These are phyloP conservation scores for Macrophomina tecta DNA, from an alignment of 2,329 filamentous ascomycete genomes.

Conservation along the genomic window DNA sequence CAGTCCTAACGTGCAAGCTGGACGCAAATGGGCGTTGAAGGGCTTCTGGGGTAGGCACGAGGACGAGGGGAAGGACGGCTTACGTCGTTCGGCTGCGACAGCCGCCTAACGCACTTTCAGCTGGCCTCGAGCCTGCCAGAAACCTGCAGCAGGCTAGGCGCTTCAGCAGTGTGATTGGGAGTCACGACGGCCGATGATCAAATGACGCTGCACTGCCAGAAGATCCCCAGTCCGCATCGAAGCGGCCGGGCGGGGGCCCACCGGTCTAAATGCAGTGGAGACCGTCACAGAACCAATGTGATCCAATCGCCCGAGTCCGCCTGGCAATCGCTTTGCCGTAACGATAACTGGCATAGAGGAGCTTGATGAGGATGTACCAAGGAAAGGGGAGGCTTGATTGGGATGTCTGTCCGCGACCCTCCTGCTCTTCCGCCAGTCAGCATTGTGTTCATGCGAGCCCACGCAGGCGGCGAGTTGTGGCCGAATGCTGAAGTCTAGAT, in stretches of 20 bases:
- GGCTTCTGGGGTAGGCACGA: background rate
- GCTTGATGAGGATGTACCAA: conserved; percentile 9
- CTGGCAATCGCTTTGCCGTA: conserved; percentile 5
- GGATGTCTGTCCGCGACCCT: background rate
- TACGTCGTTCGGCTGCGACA: background rate
- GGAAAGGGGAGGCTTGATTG: conserved; percentile 4
- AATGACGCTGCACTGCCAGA: conserved; percentile 23
- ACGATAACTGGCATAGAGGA: background rate
- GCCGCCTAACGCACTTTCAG: conserved; percentile 18
- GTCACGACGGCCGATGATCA: conserved; percentile 19
- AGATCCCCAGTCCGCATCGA: conserved; percentile 21
- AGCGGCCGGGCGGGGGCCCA: conserved; percentile 23
- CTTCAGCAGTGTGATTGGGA: conserved; percentile 24
- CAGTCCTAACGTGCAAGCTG: background rate
- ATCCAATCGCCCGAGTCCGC: conserved; percentile 21
- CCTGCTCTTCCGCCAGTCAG: conserved; percentile 9
- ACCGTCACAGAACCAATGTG: conserved; percentile 20
- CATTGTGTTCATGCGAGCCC: conserved; percentile 11
- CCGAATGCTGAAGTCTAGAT: conserved; percentile 15
- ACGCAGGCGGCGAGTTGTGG: conserved; percentile 19
- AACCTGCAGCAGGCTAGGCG: conserved; percentile 19
- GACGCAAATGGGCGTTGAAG: background rate
- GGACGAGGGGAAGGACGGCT: background rate
- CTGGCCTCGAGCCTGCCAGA: conserved; percentile 1
- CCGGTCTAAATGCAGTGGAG: conserved; percentile 20